phyloP scores from a whole-genome alignment of 1,284 basidiomycete species.

The Ganoderma sinense region DNA sequence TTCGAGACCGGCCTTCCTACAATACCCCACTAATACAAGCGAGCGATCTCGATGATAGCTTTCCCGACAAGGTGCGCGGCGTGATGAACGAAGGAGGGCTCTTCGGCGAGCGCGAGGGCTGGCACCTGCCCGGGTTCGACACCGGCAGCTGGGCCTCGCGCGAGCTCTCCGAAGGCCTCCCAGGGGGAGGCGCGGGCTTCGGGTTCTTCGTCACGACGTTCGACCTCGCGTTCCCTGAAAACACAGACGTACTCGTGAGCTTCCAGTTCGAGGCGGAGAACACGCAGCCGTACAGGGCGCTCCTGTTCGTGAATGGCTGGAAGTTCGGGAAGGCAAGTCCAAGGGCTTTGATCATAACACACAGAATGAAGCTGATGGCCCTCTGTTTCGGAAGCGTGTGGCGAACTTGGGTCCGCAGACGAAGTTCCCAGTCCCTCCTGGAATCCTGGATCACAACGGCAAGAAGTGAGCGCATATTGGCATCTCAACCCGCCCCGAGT shows the following conservation, averaged over 20 bases:
- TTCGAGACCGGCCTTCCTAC: no score
- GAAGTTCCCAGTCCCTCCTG: slow-evolving; percentile 81
- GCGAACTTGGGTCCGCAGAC: slow-evolving; percentile 63
- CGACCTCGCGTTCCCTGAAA: slow-evolving; percentile 60
- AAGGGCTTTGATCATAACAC: no score
- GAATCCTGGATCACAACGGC: slow-evolving; percentile 75
- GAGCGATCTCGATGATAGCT: slow-evolving; percentile 56
- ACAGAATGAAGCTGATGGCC: background rate
- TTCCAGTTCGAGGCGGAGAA: no score
- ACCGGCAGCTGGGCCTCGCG: slow-evolving; percentile 65
- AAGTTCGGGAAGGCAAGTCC: slow-evolving; percentile 80
- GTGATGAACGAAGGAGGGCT: slow-evolving; percentile 86
- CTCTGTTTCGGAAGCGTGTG: slow-evolving; percentile 43
- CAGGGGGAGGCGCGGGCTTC: slow-evolving; percentile 62
- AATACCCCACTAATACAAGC: no score
- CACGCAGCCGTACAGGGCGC: slow-evolving; percentile 71
- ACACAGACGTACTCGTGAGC: slow-evolving; percentile 68
- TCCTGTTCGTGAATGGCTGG: slow-evolving; percentile 87
- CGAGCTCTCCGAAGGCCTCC: slow-evolving; percentile 64
- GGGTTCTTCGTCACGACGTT: slow-evolving; percentile 85
- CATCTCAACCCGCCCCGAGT: background rate
- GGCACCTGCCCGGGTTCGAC: slow-evolving; percentile 83
- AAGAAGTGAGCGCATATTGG: slow-evolving; percentile 59
- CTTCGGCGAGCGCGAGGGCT: slow-evolving; percentile 79
- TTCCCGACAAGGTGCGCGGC: slow-evolving; percentile 78